These are phyloP conservation scores for Fusarium sacchari DNA, from an alignment of 2,329 filamentous ascomycete species.

Conservation along the genomic window DNA sequence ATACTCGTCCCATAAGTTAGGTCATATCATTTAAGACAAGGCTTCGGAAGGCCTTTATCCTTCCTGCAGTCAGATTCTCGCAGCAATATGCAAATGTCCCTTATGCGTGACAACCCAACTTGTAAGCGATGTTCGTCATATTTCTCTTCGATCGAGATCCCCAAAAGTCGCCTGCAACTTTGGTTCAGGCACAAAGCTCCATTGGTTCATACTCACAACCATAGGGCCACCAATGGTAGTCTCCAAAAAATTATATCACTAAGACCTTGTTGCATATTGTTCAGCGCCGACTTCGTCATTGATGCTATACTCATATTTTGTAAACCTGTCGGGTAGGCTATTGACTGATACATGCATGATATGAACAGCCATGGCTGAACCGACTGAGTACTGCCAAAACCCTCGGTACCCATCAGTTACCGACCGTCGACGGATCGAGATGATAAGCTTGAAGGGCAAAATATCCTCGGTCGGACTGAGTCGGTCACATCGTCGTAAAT, in stretches of 20 bases:
- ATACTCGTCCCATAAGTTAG: background rate
- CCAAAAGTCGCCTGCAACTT: background rate
- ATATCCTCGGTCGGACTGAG: slow-evolving; percentile 34
- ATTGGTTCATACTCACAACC: background rate
- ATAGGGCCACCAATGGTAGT: background rate
- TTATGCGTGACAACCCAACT: background rate
- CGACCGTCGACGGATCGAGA: background rate
- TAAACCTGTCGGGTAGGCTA: background rate
- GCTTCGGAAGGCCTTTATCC: background rate
- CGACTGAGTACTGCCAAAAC: background rate
- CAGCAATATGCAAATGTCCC: background rate
- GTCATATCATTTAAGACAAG: background rate
- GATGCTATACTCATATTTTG: slow-evolving; percentile 7
- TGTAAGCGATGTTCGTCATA: slow-evolving; percentile 9
- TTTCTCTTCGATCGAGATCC: slow-evolving; percentile 12
- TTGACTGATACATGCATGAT: background rate
- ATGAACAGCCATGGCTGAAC: background rate
- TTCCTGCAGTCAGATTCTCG: background rate
- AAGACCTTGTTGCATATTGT: background rate
- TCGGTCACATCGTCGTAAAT: slow-evolving; percentile 36
- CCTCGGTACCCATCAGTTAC: slow-evolving; percentile 14
- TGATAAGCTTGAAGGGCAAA: background rate
- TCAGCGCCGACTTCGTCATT: slow-evolving; percentile 8
- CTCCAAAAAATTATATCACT: background rate
- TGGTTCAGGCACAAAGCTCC: background rate